Conservation (phyloP, 208 protist genomes). For the Leishmania gerbilli region DNA sequence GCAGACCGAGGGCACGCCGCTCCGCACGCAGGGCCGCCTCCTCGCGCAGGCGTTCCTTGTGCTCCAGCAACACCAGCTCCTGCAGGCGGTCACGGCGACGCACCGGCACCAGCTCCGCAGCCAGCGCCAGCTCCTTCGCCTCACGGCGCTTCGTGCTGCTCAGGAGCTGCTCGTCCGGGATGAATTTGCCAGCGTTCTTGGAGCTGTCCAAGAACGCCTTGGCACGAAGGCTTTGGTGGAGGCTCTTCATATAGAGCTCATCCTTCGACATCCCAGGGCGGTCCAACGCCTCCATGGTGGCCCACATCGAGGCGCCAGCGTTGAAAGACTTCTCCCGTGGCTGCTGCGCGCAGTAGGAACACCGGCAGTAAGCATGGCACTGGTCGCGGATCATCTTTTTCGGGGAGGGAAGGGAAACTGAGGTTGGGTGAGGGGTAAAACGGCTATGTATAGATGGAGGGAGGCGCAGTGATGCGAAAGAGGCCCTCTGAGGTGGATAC, state of each 20-base stretch:
- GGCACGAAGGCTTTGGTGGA: conserved; percentile 55
- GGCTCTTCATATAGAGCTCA: conserved; percentile 71
- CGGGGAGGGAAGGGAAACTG: not conserved
- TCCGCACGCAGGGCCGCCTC: conserved; percentile 59
- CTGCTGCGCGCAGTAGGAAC: conserved; percentile 65
- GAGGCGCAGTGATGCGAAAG: not conserved
- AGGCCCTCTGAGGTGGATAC: not conserved
- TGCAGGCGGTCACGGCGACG: conserved; percentile 87
- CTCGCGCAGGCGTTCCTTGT: conserved; percentile 68
- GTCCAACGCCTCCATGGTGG: conserved; percentile 40
- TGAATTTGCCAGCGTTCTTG: conserved; percentile 72
- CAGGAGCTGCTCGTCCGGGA: conserved; percentile 81
- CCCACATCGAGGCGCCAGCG: conserved; percentile 28
- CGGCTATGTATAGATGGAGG: not conserved
- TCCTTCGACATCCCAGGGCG: conserved; percentile 59
- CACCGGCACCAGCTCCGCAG: conserved; percentile 67
- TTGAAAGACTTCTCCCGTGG: conserved; percentile 27
- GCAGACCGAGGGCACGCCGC: conserved; percentile 55
- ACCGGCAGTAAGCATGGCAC: conserved; percentile 82
- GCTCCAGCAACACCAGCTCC: conserved; percentile 86
- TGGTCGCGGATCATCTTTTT: conserved; percentile 76
- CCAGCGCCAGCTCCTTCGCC: conserved; percentile 60
- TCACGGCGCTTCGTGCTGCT: conserved; percentile 72
- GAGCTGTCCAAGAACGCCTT: conserved; percentile 64
- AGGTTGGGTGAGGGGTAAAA: not conserved